Evolutionary conservation across 2,329 filamentous ascomycete species (phyloP).

Genomic region (Trichoderma atroviride): DNA sequence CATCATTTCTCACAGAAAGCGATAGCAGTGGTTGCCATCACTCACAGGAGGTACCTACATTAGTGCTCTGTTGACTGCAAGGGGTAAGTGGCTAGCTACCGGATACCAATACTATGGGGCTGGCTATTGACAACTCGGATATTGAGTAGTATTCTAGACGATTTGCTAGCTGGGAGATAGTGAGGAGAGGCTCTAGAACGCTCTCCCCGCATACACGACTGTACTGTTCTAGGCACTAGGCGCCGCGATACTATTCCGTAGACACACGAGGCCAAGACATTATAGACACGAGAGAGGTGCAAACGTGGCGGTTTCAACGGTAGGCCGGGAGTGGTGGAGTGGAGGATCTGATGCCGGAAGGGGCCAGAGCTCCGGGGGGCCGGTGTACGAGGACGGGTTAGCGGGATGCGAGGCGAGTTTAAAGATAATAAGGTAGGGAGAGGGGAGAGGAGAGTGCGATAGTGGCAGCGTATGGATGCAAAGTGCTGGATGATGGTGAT

Average conservation of each 20-base stretch:
- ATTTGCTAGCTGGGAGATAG: neutral
- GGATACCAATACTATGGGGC: neutral
- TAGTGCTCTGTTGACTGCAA: neutral
- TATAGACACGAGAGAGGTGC: neutral
- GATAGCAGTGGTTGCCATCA: neutral
- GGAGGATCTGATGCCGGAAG: constrained; percentile 15
- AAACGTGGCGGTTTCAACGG: constrained; percentile 17
- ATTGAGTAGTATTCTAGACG: neutral
- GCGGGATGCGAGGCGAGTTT: neutral
- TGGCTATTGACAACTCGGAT: neutral
- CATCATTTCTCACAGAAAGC: neutral
- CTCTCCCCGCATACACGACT: neutral
- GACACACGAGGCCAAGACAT: neutral
- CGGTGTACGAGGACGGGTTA: neutral
- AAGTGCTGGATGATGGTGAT: neutral
- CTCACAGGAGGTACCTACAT: neutral
- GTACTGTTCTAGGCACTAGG: neutral
- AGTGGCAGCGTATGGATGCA: neutral
- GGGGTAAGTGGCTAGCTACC: neutral
- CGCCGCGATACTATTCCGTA: neutral
- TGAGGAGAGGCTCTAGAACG: neutral
- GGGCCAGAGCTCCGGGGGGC: constrained; percentile 13
- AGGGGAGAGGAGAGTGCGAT: neutral
- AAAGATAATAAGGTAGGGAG: neutral
- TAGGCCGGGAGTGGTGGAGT: neutral